Base-by-base conservation (phyloP, 768 basidiomycete genomes). In the Lyophyllum semitale region DNA sequence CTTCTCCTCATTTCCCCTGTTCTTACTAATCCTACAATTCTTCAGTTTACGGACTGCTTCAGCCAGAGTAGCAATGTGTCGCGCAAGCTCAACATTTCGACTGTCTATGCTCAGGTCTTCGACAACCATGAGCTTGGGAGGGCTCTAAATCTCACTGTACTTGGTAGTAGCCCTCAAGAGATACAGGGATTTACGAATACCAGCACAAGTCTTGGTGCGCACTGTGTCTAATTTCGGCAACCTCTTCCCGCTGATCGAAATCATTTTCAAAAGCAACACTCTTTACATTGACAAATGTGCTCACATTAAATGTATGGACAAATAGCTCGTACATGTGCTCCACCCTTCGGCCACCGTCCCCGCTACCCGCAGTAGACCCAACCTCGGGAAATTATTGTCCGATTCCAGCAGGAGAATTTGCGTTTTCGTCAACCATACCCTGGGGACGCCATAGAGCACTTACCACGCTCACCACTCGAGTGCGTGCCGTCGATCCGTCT, bases 401-500 rank as follows among this genome's bases (percentile, higher is more conserved):
- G 12, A 76, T 97, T 55, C 66, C 77, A 4, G 77, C 86, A 3
- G 96, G 96, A 1, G 83, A 84, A 1, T 87, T 97, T 63, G 95
- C 87, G 1, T 83, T 98, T 65, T 84, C 91, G 22, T 77, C 91
- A 11, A 79, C 87, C 17, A 84, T 93, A 37, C 85, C 85, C 5
- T 83, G 89, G 65, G 77, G 82, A 32, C 63, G 74, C 41, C 76
- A 82, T 55, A 88, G 89, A 66, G 82, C 86, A 15, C 77, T 98
- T 41, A 91, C 91, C 12, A 95, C 95, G 9, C 79, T 96, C 53
- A 79, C 82, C 58, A 97, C 95, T 1, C 85, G 85, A 20, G 72
- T 99, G 22, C 87, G 92, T 43, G 89, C 95, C 8, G 89, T 98
- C 22, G 97, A 99, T 72, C 87, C 95, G 0, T 86, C 83, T 41